These are phyloP conservation scores for Combretum micranthum DNA, from an alignment of 345 rosid genomes.

Conservation along the genomic window DNA sequence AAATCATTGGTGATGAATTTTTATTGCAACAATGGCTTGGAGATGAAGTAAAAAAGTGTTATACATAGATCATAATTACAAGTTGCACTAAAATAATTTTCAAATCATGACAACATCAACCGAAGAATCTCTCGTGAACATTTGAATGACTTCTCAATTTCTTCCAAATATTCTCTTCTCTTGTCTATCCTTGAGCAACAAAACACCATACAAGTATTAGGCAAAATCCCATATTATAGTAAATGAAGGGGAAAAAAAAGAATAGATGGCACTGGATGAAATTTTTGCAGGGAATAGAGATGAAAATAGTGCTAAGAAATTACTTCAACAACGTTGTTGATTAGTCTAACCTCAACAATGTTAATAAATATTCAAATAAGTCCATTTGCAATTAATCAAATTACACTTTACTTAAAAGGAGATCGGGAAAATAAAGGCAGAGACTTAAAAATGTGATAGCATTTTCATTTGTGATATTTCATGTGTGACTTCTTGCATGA, in stretches of 20 bases:
- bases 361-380: too few relatives aligned
- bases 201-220: background rate
- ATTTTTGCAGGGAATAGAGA: background rate
- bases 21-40: too few relatives aligned
- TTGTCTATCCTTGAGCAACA: constrained; percentile 59
- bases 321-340: constrained; percentile 85
- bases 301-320: background rate
- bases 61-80: background rate
- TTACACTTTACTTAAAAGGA: too few relatives aligned
- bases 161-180: constrained; percentile 81
- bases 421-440: too few relatives aligned
- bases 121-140: constrained; percentile 88
- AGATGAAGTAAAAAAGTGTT: too few relatives aligned
- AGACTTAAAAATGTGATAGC: too few relatives aligned
- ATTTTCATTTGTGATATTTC: too few relatives aligned
- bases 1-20: too few relatives aligned
- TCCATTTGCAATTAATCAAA: too few relatives aligned
- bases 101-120: constrained; percentile 39
- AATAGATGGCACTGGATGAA: background rate
- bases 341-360: too few relatives aligned
- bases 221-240: background rate
- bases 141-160: constrained; percentile 90
- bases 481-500: too few relatives aligned
- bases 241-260: background rate
- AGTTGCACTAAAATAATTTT: background rate